Evolutionary conservation across 352 stramenopile genomes (phyloP).

Genomic region (Peronospora farinosa): DNA sequence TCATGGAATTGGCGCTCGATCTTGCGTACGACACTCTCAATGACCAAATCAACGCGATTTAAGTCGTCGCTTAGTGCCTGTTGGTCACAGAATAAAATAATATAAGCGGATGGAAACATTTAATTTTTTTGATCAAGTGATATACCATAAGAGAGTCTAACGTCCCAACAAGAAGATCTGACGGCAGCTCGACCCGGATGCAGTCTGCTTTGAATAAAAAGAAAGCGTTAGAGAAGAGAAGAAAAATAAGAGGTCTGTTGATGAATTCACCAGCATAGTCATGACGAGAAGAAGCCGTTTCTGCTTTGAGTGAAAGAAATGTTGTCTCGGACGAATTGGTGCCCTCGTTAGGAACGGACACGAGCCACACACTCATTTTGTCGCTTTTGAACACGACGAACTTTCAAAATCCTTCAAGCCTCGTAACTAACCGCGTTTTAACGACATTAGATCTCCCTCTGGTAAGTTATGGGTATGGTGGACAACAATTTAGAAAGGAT

Average conservation of each 20-base stretch:
- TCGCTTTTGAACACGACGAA: not conserved
- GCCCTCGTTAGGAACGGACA: conserved; percentile 81
- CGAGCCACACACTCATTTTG: conserved; percentile 65
- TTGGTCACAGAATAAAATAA: conserved; percentile 4
- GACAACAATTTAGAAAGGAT: too few species aligned
- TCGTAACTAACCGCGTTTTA: too few species aligned
- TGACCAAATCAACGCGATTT: conserved; percentile 91
- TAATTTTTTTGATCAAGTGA: not conserved
- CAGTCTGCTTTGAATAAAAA: conserved; percentile 38
- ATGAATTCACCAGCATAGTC: conserved; percentile 56
- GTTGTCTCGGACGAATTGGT: conserved; percentile 76
- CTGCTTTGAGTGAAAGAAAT: conserved; percentile 79
- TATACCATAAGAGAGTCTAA: conserved; percentile 95
- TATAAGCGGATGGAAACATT: not conserved
- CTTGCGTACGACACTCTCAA: conserved; percentile 95
- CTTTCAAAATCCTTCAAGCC: too few species aligned
- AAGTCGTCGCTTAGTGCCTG: conserved; percentile 90
- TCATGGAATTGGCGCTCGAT: conserved; percentile 95
- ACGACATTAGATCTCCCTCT: too few species aligned
- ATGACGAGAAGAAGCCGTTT: conserved; percentile 74
- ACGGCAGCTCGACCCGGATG: conserved; percentile 87
- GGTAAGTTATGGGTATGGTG: too few species aligned
- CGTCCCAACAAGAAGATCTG: conserved; percentile 93
- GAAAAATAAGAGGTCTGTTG: not conserved
- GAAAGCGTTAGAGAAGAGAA: conserved; percentile 2